Evolutionary conservation across 345 rosid species (phyloP), one percentile per base, ranked within the genome.

Genomic region (Dovyalis caffra): DNA sequence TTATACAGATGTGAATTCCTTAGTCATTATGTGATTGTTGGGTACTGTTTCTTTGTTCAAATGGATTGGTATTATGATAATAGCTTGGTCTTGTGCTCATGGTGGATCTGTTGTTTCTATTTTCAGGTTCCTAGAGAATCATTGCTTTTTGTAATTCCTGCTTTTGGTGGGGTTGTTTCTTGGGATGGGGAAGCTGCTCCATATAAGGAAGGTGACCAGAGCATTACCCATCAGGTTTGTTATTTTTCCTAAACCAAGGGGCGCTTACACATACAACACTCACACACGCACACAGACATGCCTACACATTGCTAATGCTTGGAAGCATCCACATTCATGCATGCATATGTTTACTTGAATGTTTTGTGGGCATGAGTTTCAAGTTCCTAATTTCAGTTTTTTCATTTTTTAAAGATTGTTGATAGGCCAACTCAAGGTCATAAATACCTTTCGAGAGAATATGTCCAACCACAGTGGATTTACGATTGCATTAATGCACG

Each of bases 171-270:
- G 66, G 74, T 76, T 74, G 96, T 92, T 72, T 93, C 99, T 76
- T 93, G 99, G 99, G 98, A 91, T 67, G 97, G 99, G 62, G 96
- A 90, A 69, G 99, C 89, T 23, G 97, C 98, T 29, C 98, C 98
- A 10, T 95, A 87, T 53, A 72, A 68, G 58, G 97, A 93, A 77
- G 80, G 86, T 76, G 96, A 95, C 78, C 90, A 89, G 76, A 87
- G 89, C 86, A 92, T 92, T 63, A 90, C 98, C 78, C 89, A 93
- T 83, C 99, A 93, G 93, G 99, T 95, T 82, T 73, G 83, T 79
- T 71, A 21, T 33, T 66, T 64, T 63, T 33, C 43, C 47, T 21
- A 7, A 20, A 12, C 14, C 16, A 61, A 2, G 15, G 26, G 64
- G 1, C 5, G 1, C 38, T 11, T 23, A 14, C 64, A 60, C 67